phyloP scores from a whole-genome alignment of 164 flowering plant genomes.

The Hamamelis virginiana region DNA sequence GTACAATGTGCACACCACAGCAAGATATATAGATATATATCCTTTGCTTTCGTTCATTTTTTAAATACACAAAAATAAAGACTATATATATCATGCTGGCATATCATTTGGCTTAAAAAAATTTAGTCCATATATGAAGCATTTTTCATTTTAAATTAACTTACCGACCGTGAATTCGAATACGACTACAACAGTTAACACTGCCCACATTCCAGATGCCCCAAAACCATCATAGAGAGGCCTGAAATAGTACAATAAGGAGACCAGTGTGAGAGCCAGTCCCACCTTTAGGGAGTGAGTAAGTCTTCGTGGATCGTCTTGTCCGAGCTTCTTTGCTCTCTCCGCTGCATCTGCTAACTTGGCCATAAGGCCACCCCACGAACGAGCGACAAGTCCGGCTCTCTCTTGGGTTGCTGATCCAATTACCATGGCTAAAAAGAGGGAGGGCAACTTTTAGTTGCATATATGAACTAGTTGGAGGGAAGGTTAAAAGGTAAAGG shows the following conservation, averaged over 20 bases:
- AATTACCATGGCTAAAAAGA: constrained; percentile 30
- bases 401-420: constrained; percentile 26
- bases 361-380: constrained; percentile 28
- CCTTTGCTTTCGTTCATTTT: too few species aligned
- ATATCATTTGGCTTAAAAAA: too few species aligned
- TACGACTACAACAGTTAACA: constrained; percentile 16
- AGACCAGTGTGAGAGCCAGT: constrained; percentile 8
- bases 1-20: too few species aligned
- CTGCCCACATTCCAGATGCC: constrained; percentile 18
- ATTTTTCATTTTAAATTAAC: too few species aligned
- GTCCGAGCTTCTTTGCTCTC: constrained; percentile 13
- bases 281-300: constrained; percentile 17
- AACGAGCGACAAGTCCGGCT: constrained; percentile 20
- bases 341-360: constrained; percentile 20
- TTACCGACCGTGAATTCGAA: constrained; percentile 17
- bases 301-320: constrained; percentile 16
- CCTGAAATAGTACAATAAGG: constrained; percentile 8
- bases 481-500: too few species aligned
- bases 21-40: too few species aligned
- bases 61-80: too few species aligned
- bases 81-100: too few species aligned
- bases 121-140: too few species aligned
- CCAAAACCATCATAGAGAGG: constrained; percentile 12
- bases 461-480: constrained; percentile 10
- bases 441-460: not conserved